A percentile compares a stretch with the other conserved stretches of the same genome.
These are phyloP conservation scores for Botryotinia calthae DNA, from an alignment of 2,329 filamentous ascomycete species.

Conservation along the genomic window DNA sequence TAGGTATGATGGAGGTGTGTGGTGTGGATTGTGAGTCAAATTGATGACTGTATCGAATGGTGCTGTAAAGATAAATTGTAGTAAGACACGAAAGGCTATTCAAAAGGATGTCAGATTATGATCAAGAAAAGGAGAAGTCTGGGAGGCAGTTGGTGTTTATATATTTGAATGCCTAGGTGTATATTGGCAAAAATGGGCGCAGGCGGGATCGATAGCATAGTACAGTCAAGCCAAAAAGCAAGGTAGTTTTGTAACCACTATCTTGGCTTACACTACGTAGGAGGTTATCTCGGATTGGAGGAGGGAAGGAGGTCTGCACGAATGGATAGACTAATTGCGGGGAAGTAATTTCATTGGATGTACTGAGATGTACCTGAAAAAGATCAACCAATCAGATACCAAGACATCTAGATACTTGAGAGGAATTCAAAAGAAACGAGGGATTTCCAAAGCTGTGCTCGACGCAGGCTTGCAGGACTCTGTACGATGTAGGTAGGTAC, in stretches of 20 bases:
- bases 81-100: not conserved
- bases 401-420: not conserved
- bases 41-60: not conserved
- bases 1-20: not conserved
- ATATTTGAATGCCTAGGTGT: not conserved
- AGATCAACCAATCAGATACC: not conserved
- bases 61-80: not conserved
- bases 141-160: conserved; percentile 1
- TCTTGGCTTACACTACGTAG: conserved; percentile 2
- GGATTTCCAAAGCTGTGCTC: not conserved
- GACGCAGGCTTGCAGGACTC: not conserved
- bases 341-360: not conserved
- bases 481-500: not conserved
- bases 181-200: not conserved
- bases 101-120: not conserved
- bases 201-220: not conserved
- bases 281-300: not conserved
- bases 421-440: not conserved
- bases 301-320: not conserved
- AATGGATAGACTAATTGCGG: not conserved
- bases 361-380: not conserved
- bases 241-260: conserved; percentile 3
- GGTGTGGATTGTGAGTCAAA: not conserved
- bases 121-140: not conserved
- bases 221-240: not conserved